phyloP scores from a whole-genome alignment of 2,329 filamentous ascomycete species.

The Xylaria multiplex region DNA sequence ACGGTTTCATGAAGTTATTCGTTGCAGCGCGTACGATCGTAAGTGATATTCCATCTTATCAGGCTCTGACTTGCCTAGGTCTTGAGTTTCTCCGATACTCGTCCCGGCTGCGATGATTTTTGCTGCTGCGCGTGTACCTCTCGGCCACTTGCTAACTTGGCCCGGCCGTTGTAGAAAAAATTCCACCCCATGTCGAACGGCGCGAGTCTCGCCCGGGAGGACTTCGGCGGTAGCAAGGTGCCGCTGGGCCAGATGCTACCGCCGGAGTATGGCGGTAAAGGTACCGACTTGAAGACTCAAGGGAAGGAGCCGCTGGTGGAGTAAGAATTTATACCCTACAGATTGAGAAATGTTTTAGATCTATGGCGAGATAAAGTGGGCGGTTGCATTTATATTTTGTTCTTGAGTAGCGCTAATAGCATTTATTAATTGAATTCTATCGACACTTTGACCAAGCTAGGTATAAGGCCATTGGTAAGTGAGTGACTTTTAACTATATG shows the following conservation, averaged over 20 bases:
- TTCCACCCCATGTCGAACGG: conserved; percentile 83
- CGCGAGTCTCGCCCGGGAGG: conserved; percentile 69
- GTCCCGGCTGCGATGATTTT: too few species aligned
- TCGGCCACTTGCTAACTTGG: neutral
- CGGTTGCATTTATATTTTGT: neutral
- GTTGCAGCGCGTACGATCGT: conserved; percentile 74
- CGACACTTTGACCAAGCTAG: neutral
- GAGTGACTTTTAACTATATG: neutral
- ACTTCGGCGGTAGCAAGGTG: conserved; percentile 61
- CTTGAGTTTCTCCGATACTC: too few species aligned
- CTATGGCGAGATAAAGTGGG: conserved; percentile 4
- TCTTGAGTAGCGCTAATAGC: conserved; percentile 8
- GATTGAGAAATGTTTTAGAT: neutral
- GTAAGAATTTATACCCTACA: conserved; percentile 25
- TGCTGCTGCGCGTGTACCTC: too few species aligned
- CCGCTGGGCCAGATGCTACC: conserved; percentile 74
- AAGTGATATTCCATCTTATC: conserved; percentile 6
- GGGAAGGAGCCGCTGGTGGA: conserved; percentile 44
- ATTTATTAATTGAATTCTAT: conserved; percentile 16
- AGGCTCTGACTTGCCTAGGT: neutral
- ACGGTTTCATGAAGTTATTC: conserved; percentile 78
- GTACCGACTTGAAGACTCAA: conserved; percentile 53
- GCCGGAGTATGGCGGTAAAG: conserved; percentile 81
- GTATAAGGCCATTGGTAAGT: neutral
- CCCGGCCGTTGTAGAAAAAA: conserved; percentile 62